Percentiles rank a stretch among this genome's conserved stretches.
phyloP scores from a whole-genome alignment of 2,329 filamentous ascomycete species.

The Aspergillus transmontanensis region DNA sequence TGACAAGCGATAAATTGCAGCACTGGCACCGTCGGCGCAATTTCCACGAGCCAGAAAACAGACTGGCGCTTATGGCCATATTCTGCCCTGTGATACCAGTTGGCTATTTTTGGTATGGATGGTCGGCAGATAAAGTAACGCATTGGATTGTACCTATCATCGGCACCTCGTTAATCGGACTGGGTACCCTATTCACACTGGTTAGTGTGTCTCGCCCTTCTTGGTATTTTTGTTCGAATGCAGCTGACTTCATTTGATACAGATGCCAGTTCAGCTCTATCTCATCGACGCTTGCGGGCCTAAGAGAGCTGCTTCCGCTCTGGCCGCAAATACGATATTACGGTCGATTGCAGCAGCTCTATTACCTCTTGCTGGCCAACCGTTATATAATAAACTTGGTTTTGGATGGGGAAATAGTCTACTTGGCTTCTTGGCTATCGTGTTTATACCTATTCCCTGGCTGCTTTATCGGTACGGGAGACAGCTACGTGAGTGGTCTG shows the following conservation, averaged over 20 bases:
- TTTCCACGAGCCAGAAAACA: background rate
- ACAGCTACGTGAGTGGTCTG: background rate
- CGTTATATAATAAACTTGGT: background rate
- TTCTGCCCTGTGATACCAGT: background rate
- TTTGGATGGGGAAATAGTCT: background rate
- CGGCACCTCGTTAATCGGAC: background rate
- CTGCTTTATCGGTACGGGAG: background rate
- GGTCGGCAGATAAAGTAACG: background rate
- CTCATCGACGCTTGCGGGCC: background rate
- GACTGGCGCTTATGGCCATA: background rate
- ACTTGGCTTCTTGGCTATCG: background rate
- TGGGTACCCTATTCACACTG: background rate
- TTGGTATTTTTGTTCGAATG: background rate
- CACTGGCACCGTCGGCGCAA: background rate
- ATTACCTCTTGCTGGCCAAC: background rate
- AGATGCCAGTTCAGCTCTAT: background rate
- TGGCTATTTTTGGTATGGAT: background rate
- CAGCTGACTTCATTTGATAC: background rate
- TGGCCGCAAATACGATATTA: background rate
- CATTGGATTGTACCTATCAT: background rate
- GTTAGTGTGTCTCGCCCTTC: background rate
- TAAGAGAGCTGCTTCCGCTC: background rate
- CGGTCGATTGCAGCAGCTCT: background rate
- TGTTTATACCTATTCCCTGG: background rate
- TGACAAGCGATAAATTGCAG: background rate